These are phyloP conservation scores for Drechslerella coelobrocha DNA, from an alignment of 2,329 filamentous ascomycete species.

Conservation along the genomic window DNA sequence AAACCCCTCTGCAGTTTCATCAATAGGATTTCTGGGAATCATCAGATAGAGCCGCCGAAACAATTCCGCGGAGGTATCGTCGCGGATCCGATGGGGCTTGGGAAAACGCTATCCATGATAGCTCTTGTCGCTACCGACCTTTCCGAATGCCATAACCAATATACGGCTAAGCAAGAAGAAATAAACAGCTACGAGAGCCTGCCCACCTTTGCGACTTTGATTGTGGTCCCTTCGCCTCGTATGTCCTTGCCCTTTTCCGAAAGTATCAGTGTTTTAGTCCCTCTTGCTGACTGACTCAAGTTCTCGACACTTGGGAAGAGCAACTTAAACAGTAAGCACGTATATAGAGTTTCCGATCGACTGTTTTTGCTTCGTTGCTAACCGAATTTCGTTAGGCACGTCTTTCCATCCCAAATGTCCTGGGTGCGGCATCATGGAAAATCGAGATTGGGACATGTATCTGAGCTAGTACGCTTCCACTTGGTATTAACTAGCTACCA, in stretches of 20 bases:
- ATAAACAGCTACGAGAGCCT: constrained; percentile 43
- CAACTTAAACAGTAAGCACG: constrained; percentile 54
- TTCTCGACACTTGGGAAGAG: constrained; percentile 59
- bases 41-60: constrained; percentile 56
- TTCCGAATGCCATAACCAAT: constrained; percentile 1
- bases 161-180: neutral
- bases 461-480: constrained; percentile 49
- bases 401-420: constrained; percentile 51
- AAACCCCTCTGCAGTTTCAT: constrained; percentile 55
- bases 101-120: constrained; percentile 48
- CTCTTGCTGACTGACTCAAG: constrained; percentile 52
- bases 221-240: constrained; percentile 59
- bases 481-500: constrained; percentile 61
- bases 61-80: constrained; percentile 52
- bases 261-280: neutral
- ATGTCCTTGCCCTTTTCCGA: constrained; percentile 34
- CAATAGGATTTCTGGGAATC: constrained; percentile 56
- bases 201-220: constrained; percentile 54
- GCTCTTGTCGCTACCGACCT: constrained; percentile 27
- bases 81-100: constrained; percentile 54
- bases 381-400: constrained; percentile 54
- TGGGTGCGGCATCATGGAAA: constrained; percentile 57
- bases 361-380: constrained; percentile 1
- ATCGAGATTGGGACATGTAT: constrained; percentile 32
- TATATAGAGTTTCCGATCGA: constrained; percentile 52